These are phyloP conservation scores for Ammopiptanthus mongolicus DNA, from an alignment of 306 rosid species.

Conservation along the genomic window DNA sequence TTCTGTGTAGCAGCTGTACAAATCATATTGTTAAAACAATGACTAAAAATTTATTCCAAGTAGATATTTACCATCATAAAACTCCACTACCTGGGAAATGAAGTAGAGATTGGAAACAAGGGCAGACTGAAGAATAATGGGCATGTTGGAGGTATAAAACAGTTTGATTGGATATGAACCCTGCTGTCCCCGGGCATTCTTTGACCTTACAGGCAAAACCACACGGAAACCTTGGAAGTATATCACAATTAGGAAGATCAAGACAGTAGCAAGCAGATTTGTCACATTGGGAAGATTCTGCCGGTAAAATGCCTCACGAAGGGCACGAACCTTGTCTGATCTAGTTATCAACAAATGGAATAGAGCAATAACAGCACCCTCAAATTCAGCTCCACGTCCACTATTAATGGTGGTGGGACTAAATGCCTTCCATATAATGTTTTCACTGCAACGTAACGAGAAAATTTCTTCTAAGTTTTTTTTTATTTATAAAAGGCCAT, in stretches of 20 bases:
- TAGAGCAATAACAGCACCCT: slow-evolving; percentile 56
- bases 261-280: slow-evolving; percentile 51
- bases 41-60: background rate
- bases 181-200: slow-evolving; percentile 51
- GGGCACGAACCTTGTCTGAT: slow-evolving; percentile 49
- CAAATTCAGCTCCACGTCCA: slow-evolving; percentile 58
- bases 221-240: slow-evolving; percentile 61
- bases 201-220: slow-evolving; percentile 53
- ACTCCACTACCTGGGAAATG: slow-evolving; percentile 30
- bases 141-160: slow-evolving; percentile 64
- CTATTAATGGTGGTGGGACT: slow-evolving; percentile 57
- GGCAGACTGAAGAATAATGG: slow-evolving; percentile 57
- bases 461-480: background rate
- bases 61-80: background rate
- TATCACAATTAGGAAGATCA: slow-evolving; percentile 51
- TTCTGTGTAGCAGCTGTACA: slow-evolving; percentile 73
- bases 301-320: slow-evolving; percentile 54
- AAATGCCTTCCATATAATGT: slow-evolving; percentile 58
- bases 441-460: slow-evolving; percentile 34
- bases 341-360: slow-evolving; percentile 49
- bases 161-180: slow-evolving; percentile 56
- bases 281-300: slow-evolving; percentile 57
- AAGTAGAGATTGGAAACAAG: slow-evolving; percentile 49
- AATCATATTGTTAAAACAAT: background rate
- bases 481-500: background rate